These are phyloP conservation scores for Ustilago shanxiensis DNA, from an alignment of 1,284 basidiomycete genomes.

Conservation along the genomic window DNA sequence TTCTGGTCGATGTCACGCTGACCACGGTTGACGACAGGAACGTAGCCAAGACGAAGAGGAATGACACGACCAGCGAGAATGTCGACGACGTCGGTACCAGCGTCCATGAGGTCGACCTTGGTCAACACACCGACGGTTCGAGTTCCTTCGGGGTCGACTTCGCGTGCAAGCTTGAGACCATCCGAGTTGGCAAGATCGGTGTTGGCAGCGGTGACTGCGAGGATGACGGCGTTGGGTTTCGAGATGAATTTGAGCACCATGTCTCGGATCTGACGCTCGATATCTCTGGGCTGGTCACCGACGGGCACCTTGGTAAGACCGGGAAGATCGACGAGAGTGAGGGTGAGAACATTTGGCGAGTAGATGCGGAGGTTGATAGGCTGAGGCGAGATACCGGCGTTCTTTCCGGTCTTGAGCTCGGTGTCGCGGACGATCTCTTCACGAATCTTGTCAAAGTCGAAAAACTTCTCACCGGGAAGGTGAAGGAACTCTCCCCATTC, in stretches of 20 bases:
- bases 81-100: constrained; percentile 96
- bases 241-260: constrained; percentile 94
- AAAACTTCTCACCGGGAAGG: constrained; percentile 93
- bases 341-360: constrained; percentile 93
- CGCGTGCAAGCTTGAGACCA: constrained; percentile 93
- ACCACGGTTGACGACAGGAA: constrained; percentile 95
- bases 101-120: constrained; percentile 98
- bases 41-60: constrained; percentile 96
- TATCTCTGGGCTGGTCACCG: constrained; percentile 82
- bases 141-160: constrained; percentile 93
- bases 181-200: constrained; percentile 99
- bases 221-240: constrained; percentile 96
- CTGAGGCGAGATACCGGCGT: constrained; percentile 96
- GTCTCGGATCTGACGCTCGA: constrained; percentile 94
- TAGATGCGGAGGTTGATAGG: constrained; percentile 96
- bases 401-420: constrained; percentile 95
- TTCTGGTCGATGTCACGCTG: constrained; percentile 96
- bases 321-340: constrained; percentile 95
- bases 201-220: constrained; percentile 95
- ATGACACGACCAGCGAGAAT: constrained; percentile 96
- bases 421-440: constrained; percentile 99
- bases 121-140: constrained; percentile 96
- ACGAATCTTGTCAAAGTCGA: constrained; percentile 92
- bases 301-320: constrained; percentile 84
- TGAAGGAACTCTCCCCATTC: constrained; percentile 98